A percentile compares a stretch with the other conserved stretches of the same genome.
phyloP scores from a whole-genome alignment of 805 yeast species.

The Candida boidinii region DNA sequence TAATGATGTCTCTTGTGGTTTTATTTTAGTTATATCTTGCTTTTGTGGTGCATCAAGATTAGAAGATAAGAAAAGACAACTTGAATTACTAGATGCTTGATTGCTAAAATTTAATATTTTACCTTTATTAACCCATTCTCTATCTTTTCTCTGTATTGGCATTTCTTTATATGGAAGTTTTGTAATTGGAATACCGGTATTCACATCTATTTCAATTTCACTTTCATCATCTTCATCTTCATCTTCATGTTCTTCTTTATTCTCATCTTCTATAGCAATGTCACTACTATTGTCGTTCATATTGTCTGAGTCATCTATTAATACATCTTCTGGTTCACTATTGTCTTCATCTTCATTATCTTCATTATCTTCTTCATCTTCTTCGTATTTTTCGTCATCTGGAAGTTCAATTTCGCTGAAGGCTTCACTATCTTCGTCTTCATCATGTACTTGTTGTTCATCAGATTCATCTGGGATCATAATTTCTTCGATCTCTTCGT shows the following conservation, averaged over 20 bases:
- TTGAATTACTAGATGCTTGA: conserved; percentile 35
- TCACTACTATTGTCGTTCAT: no score
- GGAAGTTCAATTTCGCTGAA: no score
- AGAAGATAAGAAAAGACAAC: conserved; percentile 29
- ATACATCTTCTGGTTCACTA: no score
- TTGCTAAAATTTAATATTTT: conserved; percentile 34
- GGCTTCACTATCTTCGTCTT: no score
- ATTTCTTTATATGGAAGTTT: conserved; percentile 26
- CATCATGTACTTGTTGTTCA: no score
- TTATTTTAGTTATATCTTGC: neutral
- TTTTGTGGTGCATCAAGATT: conserved; percentile 6
- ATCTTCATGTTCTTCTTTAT: conserved; percentile 12
- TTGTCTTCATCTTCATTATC: no score
- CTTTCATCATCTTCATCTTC: conserved; percentile 8
- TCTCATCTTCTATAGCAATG: no score
- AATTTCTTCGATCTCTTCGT: conserved; percentile 9
- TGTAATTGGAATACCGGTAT: conserved; percentile 20
- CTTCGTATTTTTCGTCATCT: no score
- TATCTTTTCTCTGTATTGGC: conserved; percentile 20
- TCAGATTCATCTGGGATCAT: conserved; percentile 15
- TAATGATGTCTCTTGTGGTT: conserved; percentile 22
- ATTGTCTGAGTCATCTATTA: no score
- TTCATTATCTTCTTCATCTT: no score
- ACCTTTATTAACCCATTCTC: conserved; percentile 24
- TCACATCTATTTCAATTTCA: conserved; percentile 15